Conservation (phyloP, 208 protist genomes). For the Acanthamoeba healyi region DNA sequence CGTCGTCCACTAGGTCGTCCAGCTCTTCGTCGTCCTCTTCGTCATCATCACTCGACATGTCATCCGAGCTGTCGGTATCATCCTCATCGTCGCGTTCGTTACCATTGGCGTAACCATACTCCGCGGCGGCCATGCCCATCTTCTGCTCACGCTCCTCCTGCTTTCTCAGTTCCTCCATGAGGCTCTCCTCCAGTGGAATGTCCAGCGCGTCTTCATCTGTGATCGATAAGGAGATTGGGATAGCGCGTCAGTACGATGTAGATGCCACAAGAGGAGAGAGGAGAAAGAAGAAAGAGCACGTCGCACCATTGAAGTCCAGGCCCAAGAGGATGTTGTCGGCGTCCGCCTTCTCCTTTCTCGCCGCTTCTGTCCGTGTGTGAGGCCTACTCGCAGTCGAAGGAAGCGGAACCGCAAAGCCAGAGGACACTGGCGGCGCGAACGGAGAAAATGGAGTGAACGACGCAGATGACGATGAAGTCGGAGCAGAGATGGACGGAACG, state of each 20-base stretch:
- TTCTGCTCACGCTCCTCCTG: conserved; percentile 17
- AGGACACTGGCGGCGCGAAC: not conserved
- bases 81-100: not conserved
- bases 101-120: not conserved
- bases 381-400: not conserved
- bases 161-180: conserved; percentile 57
- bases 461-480: not conserved
- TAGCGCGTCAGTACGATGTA: not conserved
- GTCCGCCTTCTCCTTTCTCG: not conserved
- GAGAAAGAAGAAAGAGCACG: not conserved
- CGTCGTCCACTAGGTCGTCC: not conserved
- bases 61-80: not conserved
- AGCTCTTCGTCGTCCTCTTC: not conserved
- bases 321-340: not conserved
- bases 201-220: conserved; percentile 34
- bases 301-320: conserved; percentile 2
- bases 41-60: not conserved
- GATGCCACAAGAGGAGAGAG: not conserved
- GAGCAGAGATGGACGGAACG: not conserved
- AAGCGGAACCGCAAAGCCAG: not conserved
- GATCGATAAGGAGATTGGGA: too few relatives aligned
- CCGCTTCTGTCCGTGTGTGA: not conserved
- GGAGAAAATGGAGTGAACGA: conserved; percentile 6
- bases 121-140: not conserved
- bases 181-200: conserved; percentile 51